phyloP scores from a whole-genome alignment of 495 filamentous ascomycete genomes.

The Paragyromitra xinjiangensis region DNA sequence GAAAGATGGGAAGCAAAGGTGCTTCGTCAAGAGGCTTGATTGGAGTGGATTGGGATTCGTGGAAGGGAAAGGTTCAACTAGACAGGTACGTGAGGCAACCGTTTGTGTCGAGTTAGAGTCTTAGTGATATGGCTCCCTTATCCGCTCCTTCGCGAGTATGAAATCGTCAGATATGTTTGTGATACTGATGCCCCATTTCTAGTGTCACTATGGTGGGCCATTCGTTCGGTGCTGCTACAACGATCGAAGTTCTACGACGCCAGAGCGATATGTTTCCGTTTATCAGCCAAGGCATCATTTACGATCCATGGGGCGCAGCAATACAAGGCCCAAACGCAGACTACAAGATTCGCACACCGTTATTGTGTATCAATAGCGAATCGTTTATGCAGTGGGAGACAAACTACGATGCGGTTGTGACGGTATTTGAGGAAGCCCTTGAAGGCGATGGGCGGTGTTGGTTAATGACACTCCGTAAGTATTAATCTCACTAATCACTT shows the following conservation, averaged over 20 bases:
- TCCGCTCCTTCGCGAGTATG: neutral
- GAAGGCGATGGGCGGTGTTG: constrained; percentile 63
- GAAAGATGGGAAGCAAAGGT: constrained; percentile 64
- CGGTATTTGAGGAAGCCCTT: constrained; percentile 64
- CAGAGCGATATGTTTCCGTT: constrained; percentile 61
- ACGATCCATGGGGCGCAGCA: constrained; percentile 68
- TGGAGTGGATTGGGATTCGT: constrained; percentile 57
- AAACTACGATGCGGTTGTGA: constrained; percentile 65
- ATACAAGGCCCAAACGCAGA: constrained; percentile 59
- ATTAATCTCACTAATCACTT: neutral
- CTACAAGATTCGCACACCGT: constrained; percentile 62
- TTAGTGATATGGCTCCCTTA: neutral
- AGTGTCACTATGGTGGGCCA: constrained; percentile 28
- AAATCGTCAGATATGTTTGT: neutral
- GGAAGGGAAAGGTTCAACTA: constrained; percentile 55
- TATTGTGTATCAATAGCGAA: constrained; percentile 69
- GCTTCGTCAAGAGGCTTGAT: constrained; percentile 60
- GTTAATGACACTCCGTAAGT: constrained; percentile 66
- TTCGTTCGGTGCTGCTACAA: constrained; percentile 30
- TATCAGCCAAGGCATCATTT: constrained; percentile 67
- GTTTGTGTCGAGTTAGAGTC: neutral
- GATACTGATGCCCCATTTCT: neutral
- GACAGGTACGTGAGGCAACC: constrained; percentile 24
- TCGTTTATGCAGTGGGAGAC: constrained; percentile 70
- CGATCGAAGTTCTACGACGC: constrained; percentile 59